phyloP scores from a whole-genome alignment of 495 filamentous ascomycete genomes.

The Penicillium roqueforti region DNA sequence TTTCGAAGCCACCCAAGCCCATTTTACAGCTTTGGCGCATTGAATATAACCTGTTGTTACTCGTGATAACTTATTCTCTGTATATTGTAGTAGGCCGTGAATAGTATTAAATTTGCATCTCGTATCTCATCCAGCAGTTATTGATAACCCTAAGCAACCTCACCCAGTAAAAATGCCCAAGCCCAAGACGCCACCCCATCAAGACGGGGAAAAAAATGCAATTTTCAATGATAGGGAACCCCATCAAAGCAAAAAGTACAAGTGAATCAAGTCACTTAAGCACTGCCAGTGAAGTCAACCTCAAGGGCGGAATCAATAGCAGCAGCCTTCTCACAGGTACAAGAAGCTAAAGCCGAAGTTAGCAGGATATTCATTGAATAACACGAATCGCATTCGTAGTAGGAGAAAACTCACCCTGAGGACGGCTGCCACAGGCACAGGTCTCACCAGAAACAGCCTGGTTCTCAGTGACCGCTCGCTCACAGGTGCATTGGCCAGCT shows the following conservation, averaged over 20 bases:
- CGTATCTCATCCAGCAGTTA: constrained; percentile 1
- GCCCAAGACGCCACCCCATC: constrained; percentile 6
- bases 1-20: background rate
- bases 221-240: constrained; percentile 3
- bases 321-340: constrained; percentile 75
- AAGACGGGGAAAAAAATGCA: constrained; percentile 11
- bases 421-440: constrained; percentile 75
- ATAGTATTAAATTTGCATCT: background rate
- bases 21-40: background rate
- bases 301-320: constrained; percentile 52
- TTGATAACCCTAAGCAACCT: background rate
- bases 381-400: background rate
- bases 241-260: constrained; percentile 1
- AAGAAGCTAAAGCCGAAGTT: constrained; percentile 53
- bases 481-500: constrained; percentile 78
- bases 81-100: background rate
- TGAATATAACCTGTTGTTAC: background rate
- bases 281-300: constrained; percentile 71
- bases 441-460: constrained; percentile 48
- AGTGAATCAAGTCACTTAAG: constrained; percentile 10
- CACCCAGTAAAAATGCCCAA: background rate
- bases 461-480: constrained; percentile 72
- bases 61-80: background rate
- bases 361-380: background rate
- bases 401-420: constrained; percentile 51